Conservation (phyloP, 306 rosid species). For the Medicago arabica region DNA sequence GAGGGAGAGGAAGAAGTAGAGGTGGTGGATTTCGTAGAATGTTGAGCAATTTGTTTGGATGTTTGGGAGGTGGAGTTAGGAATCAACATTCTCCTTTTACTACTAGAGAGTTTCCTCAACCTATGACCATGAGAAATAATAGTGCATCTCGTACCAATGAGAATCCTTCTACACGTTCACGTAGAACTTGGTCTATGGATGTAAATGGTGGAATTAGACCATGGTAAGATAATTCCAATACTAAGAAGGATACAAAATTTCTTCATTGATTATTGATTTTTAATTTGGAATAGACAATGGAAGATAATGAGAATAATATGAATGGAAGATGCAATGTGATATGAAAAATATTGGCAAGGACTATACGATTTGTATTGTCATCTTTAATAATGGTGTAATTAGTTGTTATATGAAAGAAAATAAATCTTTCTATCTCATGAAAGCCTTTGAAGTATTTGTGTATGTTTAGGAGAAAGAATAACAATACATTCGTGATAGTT, state of each 20-base stretch:
- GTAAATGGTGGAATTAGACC: conserved; percentile 58
- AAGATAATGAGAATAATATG: neutral
- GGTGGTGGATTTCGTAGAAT: conserved; percentile 55
- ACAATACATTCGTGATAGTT: no score
- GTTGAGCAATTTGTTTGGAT: conserved; percentile 51
- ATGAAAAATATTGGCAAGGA: no score
- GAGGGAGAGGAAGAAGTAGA: conserved; percentile 46
- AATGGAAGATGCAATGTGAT: neutral
- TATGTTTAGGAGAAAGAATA: no score
- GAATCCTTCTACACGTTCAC: conserved; percentile 41
- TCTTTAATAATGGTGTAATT: neutral
- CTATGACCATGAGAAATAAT: conserved; percentile 20
- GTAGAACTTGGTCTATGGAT: conserved; percentile 85
- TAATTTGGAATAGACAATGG: neutral
- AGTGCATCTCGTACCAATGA: conserved; percentile 17
- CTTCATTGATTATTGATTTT: neutral
- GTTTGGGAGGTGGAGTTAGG: conserved; percentile 54
- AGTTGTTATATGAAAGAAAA: no score
- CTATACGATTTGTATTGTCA: neutral
- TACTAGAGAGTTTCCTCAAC: conserved; percentile 3
- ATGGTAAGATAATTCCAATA: conserved; percentile 45
- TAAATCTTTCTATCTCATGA: no score
- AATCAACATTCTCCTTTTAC: conserved; percentile 29
- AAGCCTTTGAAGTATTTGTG: no score
- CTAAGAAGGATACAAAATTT: neutral